These are phyloP conservation scores for Boletellus ananas DNA, from an alignment of 768 basidiomycete species.

Conservation along the genomic window DNA sequence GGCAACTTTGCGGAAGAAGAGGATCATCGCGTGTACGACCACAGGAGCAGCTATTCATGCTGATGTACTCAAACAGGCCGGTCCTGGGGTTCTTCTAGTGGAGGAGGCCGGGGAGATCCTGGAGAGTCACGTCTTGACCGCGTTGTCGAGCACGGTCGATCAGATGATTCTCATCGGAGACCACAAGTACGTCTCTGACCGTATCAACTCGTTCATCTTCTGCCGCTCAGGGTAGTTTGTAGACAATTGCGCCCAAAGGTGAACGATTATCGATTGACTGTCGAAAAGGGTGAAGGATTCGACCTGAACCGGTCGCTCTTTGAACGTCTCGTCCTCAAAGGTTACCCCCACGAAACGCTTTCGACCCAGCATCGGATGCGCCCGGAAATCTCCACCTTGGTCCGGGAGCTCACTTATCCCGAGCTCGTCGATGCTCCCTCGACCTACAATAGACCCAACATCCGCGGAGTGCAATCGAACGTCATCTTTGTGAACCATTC, in stretches of 20 bases:
- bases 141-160: constrained; percentile 42
- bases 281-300: constrained; percentile 67
- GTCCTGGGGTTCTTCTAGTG: constrained; percentile 53
- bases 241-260: constrained; percentile 74
- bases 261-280: constrained; percentile 57
- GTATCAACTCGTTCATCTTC: no score
- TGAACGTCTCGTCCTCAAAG: constrained; percentile 58
- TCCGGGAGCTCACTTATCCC: constrained; percentile 62
- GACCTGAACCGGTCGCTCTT: constrained; percentile 66
- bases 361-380: constrained; percentile 67
- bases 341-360: constrained; percentile 58
- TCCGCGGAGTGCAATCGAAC: constrained; percentile 55
- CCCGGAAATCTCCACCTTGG: constrained; percentile 61
- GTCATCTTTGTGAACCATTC: constrained; percentile 58
- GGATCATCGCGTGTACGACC: constrained; percentile 66
- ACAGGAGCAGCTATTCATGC: constrained; percentile 63
- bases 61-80: constrained; percentile 39
- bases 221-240: background rate
- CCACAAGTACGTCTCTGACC: constrained; percentile 47
- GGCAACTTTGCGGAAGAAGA: constrained; percentile 38
- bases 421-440: constrained; percentile 53
- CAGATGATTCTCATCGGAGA: constrained; percentile 68
- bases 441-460: constrained; percentile 45
- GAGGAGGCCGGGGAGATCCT: constrained; percentile 74
- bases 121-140: constrained; percentile 61